Base-by-base conservation (phyloP, 2,329 filamentous ascomycete species). In the Talaromyces sp. region DNA sequence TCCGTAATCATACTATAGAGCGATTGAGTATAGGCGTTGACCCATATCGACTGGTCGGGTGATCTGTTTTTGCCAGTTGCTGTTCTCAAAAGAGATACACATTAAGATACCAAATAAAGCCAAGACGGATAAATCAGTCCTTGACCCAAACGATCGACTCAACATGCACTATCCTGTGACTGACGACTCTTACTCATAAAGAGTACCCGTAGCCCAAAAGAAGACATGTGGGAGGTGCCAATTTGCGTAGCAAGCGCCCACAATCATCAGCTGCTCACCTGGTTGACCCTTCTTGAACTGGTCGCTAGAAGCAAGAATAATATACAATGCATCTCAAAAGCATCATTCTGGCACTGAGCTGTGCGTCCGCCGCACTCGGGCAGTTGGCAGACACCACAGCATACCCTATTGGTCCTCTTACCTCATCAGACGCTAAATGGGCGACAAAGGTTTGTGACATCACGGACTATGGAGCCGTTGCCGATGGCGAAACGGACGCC, bases 381-480 rank as follows among this genome's bases (percentile, higher is more conserved):
- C 60, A 62, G 31, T 23, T 62, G 31, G 60, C 60, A 39, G 60
- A 62, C 21, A 52, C 60, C 21, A 28, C 52, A 4, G 39, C 12
- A 14, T 62, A 62, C 28, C 60, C 60, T n/a, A 58, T 62, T 21
- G 60, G 60, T 11, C 60, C 60, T 18, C 35, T 62, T 18, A 62
- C 60, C 31, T 56, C 60, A 50, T 40, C 39, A n/a, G 28, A 23
- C 11, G 11, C 16, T 2, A 68, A 68, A 62, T 66, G 66, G 66
- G 62, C 61, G 3, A 63, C 33, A 2, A 67, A 68, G 16, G 65
- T 73, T 3, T 84, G 82, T 73, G 80, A 80, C 67, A 81, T 84
- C 59, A 74, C 80, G 60, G 69, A 79, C 59, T 82, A 83, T 66
- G 82, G 82, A 11, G 82, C 76, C 33, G 75, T 75, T n/a, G 79